phyloP scores from a whole-genome alignment of 805 yeast species.

The Metschnikowia vanudenii region DNA sequence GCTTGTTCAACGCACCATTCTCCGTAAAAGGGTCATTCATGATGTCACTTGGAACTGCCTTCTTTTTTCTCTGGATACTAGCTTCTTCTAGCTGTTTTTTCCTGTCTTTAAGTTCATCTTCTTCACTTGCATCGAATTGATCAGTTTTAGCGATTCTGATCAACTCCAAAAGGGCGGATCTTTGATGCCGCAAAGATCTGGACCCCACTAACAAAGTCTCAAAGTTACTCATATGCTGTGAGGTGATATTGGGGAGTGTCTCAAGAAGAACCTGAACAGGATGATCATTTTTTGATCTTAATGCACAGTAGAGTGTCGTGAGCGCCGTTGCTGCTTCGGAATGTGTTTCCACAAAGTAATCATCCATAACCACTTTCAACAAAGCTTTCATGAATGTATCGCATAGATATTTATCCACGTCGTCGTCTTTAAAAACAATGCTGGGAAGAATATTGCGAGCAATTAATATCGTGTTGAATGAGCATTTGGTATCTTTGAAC shows the following conservation, averaged over 20 bases:
- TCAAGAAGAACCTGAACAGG: conserved; percentile 61
- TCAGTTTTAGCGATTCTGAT: conserved; percentile 58
- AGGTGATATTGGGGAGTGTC: conserved; percentile 52
- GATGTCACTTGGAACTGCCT: conserved; percentile 43
- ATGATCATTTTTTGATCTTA: conserved; percentile 65
- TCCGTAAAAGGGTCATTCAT: conserved; percentile 73
- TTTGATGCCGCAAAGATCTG: conserved; percentile 72
- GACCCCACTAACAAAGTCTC: conserved; percentile 63
- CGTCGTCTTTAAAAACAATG: conserved; percentile 64
- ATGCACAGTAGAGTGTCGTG: conserved; percentile 72
- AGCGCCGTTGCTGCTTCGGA: conserved; percentile 89
- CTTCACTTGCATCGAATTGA: conserved; percentile 19
- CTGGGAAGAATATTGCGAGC: conserved; percentile 71
- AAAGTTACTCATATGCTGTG: conserved; percentile 59
- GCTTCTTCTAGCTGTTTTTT: conserved; percentile 53
- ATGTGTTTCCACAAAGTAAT: conserved; percentile 81
- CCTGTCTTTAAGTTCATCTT: conserved; percentile 47
- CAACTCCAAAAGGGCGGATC: conserved; percentile 75
- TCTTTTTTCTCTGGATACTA: conserved; percentile 47
- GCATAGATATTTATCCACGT: conserved; percentile 69
- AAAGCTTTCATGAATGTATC: conserved; percentile 69
- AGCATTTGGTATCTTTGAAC: conserved; percentile 87
- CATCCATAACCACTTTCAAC: conserved; percentile 64
- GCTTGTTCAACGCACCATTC: conserved; percentile 60
- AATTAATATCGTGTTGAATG: conserved; percentile 83